Evolutionary conservation across 805 yeast genomes (phyloP), one percentile per base, ranked within the genome.

Genomic region (Hanseniaspora clermontiae): DNA sequence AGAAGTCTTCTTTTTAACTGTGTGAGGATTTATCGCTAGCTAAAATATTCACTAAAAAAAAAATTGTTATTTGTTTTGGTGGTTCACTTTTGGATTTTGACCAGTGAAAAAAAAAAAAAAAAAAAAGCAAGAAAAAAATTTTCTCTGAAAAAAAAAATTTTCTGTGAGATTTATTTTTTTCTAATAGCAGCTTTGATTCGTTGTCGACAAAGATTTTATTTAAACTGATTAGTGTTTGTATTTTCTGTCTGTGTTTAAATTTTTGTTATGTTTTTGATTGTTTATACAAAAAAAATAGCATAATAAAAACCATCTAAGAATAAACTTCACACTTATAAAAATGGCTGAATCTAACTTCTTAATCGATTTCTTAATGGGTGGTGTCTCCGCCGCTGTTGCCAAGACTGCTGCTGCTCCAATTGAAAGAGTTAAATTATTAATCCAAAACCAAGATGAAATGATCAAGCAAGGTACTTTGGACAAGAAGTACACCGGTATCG

Each of bases 371-470:
- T 70, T 87, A 77, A 88, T 90, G 96, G 96, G 96, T 77, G 96
- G 96, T 88, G 95, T 89, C 67, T 88, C 96, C 78, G 96, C 96
- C 78, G 96, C 96, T 70, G 90, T 89, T 77, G 85, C 96, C 66
- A 89, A 89, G 83, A 89, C 96, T 63, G 96, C 95, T 63, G 96
- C 96, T 70, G 95, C 96, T 68, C 96, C 96, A 75, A 88, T 88
- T 72, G 67, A 88, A 79, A 84, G 97, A 80, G 96, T 89, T 72
- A 89, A 89, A 81, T 80, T 89, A 69, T 82, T 89, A 76, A 87
- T 89, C 74, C 97, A 89, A 80, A 89, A 90, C 78, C 97, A 89
- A 78, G 96, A 90, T 74, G 96, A 90, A 79, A 89, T 89, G 96
- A 73, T 90, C 74, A 90, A 90, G 79, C 96, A 88, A 79, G 96